Conservation (phyloP, 192 early-diverging fungal genomes). For the Coemansia sp. region DNA sequence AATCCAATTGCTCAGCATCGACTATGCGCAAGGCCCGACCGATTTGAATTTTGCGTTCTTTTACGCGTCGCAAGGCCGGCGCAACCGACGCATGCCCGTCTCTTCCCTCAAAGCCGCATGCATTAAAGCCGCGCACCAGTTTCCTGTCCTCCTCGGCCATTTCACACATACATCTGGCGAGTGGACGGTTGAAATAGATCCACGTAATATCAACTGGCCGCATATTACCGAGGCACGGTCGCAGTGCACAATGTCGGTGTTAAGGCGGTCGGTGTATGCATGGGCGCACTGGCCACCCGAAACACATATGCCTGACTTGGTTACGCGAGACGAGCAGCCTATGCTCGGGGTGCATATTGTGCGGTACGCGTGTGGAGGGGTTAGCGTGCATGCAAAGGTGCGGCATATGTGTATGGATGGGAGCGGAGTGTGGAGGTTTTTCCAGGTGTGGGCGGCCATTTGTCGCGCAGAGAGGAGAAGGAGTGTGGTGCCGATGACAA, state of each 20-base stretch:
- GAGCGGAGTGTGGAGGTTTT: conserved; percentile 29
- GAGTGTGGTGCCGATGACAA: too few relatives aligned
- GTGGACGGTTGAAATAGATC: conserved; percentile 23
- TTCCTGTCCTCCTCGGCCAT: conserved; percentile 27
- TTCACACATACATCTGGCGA: background rate
- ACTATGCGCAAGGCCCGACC: conserved; percentile 33
- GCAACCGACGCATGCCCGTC: background rate
- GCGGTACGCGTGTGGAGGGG: conserved; percentile 32
- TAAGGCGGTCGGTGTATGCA: background rate
- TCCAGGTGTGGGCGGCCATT: conserved; percentile 12
- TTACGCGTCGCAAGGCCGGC: conserved; percentile 12
- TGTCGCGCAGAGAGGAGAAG: background rate
- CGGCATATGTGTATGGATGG: conserved; percentile 39
- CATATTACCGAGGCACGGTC: conserved; percentile 16
- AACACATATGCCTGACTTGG: conserved; percentile 8
- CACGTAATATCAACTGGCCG: conserved; percentile 33
- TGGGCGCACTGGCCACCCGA: conserved; percentile 29
- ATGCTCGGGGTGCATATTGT: conserved; percentile 34
- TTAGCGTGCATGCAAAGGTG: conserved; percentile 36
- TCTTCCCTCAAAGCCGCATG: conserved; percentile 12
- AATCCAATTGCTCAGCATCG: conserved; percentile 28
- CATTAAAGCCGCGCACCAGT: conserved; percentile 16
- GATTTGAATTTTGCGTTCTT: conserved; percentile 45
- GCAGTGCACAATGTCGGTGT: too few relatives aligned
- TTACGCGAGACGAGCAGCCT: conserved; percentile 5